Conservation (phyloP, 2,329 filamentous ascomycete genomes). For the Hortaea werneckii region DNA sequence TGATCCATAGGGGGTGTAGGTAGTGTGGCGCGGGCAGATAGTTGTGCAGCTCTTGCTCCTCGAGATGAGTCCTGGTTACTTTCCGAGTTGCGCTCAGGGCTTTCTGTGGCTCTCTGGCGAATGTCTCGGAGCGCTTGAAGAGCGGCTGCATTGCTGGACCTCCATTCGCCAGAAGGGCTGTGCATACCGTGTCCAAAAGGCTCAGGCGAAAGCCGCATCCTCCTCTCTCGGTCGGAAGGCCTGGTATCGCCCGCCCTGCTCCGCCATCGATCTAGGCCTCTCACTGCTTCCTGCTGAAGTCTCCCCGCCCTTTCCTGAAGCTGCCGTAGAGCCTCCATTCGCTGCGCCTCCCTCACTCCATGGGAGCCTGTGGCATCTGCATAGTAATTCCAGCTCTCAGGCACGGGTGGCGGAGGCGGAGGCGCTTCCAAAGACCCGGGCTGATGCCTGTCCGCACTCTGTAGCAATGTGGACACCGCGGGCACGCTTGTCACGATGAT, state of each 20-base stretch:
- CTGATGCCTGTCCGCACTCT: constrained; percentile 14
- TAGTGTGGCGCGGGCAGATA: background rate
- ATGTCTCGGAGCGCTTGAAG: too few relatives aligned
- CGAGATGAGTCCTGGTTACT: background rate
- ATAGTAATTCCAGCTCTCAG: constrained; percentile 16
- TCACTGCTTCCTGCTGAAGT: too few relatives aligned
- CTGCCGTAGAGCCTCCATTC: background rate
- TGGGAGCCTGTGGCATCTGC: background rate
- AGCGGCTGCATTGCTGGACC: too few relatives aligned
- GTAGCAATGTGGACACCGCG: constrained; percentile 20
- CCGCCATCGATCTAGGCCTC: too few relatives aligned
- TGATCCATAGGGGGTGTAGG: constrained; percentile 7
- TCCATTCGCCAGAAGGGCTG: too few relatives aligned
- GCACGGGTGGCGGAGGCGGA: constrained; percentile 14
- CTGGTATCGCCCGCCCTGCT: too few relatives aligned
- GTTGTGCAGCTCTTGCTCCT: background rate
- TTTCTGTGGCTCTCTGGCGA: too few relatives aligned
- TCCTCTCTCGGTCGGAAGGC: background rate
- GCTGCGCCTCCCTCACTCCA: background rate
- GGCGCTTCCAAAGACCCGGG: background rate
- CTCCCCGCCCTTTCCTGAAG: too few relatives aligned
- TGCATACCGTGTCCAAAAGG: background rate
- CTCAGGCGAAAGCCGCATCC: background rate
- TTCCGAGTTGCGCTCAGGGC: background rate
- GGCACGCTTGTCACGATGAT: constrained; percentile 15